Evolutionary conservation across 805 yeast genomes (phyloP).

Genomic region (Candida orba): DNA sequence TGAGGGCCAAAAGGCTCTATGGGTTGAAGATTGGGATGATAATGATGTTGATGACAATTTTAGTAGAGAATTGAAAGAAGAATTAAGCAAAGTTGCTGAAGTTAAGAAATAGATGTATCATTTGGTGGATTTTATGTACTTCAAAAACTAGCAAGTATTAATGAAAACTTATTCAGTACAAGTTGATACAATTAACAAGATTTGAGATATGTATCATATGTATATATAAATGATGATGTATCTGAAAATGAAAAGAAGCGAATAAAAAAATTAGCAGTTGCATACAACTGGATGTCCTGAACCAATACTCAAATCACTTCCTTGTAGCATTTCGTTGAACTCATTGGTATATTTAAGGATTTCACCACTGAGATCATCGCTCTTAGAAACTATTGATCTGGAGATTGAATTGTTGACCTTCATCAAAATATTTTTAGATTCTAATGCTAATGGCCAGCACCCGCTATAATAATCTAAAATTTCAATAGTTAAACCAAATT

Average conservation of each 20-base stretch:
- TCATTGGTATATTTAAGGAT: neutral
- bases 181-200: no score
- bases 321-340: neutral
- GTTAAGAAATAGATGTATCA: conserved; percentile 9
- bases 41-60: conserved; percentile 91
- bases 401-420: conserved; percentile 33
- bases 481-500: conserved; percentile 39
- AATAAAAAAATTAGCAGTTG: neutral
- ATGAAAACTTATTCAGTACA: neutral
- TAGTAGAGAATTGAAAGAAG: conserved; percentile 55
- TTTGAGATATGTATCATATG: no score
- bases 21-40: conserved; percentile 99
- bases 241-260: no score
- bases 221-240: neutral
- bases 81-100: conserved; percentile 20
- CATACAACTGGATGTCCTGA: neutral
- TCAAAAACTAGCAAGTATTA: neutral
- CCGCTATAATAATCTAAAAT: conserved; percentile 38
- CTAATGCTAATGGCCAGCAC: conserved; percentile 40
- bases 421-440: conserved; percentile 37
- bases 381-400: conserved; percentile 19
- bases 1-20: conserved; percentile 52
- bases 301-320: conserved; percentile 1
- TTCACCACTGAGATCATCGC: neutral
- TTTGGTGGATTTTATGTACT: neutral